Evolutionary conservation across 2,329 filamentous ascomycete species (phyloP), one percentile per base, ranked within the genome.

Genomic region (Botrytis fragariae): DNA sequence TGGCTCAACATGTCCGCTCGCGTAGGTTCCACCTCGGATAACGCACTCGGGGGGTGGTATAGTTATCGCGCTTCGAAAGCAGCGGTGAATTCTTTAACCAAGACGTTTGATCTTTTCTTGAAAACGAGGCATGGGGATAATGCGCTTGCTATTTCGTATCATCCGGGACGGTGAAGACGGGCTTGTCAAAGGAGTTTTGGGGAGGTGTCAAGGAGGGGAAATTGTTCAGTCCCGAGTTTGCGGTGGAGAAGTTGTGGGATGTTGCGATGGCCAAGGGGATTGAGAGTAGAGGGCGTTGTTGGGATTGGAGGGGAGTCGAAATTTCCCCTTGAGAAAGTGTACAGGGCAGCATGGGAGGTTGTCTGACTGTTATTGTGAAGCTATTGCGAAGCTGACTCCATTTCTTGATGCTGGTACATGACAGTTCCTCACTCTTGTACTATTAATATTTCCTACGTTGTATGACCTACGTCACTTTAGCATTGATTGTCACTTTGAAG

Each of bases 141-240:
- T 69, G 92, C 91, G 0, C 84, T 94, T 76, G 89, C 89, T 1
- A 83, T 97, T 18, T 87, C 87, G 16, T 86, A 96, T 79, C 93
- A 96, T 82, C 93, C 93, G 1, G 93, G 4, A 96, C 93, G 1
- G 93, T 96, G 67, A 90, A 87, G 83, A 96, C 93, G 69, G 90
- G 87, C 16, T 83, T 97, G 75, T 93, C 90, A 75, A 86, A 85
- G 78, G 89, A 90, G 61, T 96, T 93, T 79, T 95, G 92, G 93
- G 84, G 79, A 0, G 88, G 85, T 59, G 89, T 92, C 60, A 85
- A 85, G 63, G 85, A 87, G 77, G 85, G 79, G 1, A 90, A 91
- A 81, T 82, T 96, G 77, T 90, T 95, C 77, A 88, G 86, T 74
- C 85, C 89, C 1, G 89, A 91, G 74, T 90, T 87, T 79, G 89